phyloP scores from a whole-genome alignment of 805 yeast genomes.

The Phaffomyces antillensis region DNA sequence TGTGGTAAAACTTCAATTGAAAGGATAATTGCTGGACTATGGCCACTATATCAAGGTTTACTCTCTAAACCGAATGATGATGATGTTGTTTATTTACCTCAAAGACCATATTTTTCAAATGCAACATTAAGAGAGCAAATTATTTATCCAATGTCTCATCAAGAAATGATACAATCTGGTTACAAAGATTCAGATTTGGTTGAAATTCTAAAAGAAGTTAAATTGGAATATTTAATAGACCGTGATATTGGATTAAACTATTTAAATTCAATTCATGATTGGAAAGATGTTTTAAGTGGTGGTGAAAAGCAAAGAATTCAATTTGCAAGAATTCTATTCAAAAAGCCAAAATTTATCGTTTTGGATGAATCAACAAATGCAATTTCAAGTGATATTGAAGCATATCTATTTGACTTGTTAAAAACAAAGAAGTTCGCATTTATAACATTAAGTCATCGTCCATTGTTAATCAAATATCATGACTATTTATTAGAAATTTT shows the following conservation, averaged over 20 bases:
- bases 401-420: slow-evolving; percentile 69
- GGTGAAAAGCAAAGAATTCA: slow-evolving; percentile 90
- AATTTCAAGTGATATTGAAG: slow-evolving; percentile 84
- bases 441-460: slow-evolving; percentile 78
- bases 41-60: slow-evolving; percentile 86
- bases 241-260: slow-evolving; percentile 48
- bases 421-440: slow-evolving; percentile 65
- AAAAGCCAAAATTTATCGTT: slow-evolving; percentile 72
- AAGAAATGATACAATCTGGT: slow-evolving; percentile 70
- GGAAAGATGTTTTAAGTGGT: slow-evolving; percentile 94
- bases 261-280: slow-evolving; percentile 45
- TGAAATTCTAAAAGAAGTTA: slow-evolving; percentile 65
- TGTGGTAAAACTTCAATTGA: slow-evolving; percentile 86
- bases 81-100: slow-evolving; percentile 76
- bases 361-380: slow-evolving; percentile 95
- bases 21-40: slow-evolving; percentile 75
- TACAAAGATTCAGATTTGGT: slow-evolving; percentile 61
- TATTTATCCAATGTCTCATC: slow-evolving; percentile 76
- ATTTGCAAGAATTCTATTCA: slow-evolving; percentile 79
- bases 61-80: slow-evolving; percentile 68
- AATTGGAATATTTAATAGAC: slow-evolving; percentile 69
- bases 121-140: slow-evolving; percentile 90
- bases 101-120: slow-evolving; percentile 72
- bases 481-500: slow-evolving; percentile 66
- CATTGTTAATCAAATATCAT: slow-evolving; percentile 78